Percentiles rank a stretch among this genome's conserved stretches.
These are phyloP conservation scores for Acacia concinna DNA, from an alignment of 331 rosid genomes.

Conservation along the genomic window DNA sequence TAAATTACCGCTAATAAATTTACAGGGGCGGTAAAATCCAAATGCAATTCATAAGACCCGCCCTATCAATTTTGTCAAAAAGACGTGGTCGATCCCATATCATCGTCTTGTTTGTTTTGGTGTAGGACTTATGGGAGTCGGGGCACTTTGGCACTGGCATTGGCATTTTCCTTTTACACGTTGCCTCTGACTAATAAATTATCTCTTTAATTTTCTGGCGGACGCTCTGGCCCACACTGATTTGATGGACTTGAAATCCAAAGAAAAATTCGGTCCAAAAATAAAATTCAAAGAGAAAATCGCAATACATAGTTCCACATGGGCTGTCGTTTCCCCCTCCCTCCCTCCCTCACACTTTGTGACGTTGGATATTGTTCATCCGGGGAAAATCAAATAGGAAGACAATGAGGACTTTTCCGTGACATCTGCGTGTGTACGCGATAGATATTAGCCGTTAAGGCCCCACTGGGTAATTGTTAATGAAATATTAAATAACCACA, in stretches of 20 bases:
- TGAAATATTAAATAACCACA: not conserved
- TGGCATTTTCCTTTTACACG: not conserved
- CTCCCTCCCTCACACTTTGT: not conserved
- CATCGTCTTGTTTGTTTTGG: not conserved
- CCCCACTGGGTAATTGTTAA: too few species aligned
- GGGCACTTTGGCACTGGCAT: not conserved
- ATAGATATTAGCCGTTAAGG: not conserved
- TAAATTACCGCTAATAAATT: not conserved
- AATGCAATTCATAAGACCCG: too few species aligned
- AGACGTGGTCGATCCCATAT: not conserved
- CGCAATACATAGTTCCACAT: not conserved
- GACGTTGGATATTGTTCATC: not conserved
- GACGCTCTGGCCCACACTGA: not conserved
- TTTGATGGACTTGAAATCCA: not conserved
- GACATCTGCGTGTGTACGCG: not conserved
- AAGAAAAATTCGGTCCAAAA: not conserved
- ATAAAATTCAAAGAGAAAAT: not conserved
- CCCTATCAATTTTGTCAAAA: not conserved
- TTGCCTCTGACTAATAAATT: not conserved
- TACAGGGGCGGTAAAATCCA: not conserved
- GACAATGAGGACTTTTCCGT: not conserved
- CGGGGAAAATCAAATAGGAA: too few species aligned
- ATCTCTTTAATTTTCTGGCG: not conserved
- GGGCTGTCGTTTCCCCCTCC: not conserved
- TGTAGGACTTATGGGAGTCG: not conserved